These are phyloP conservation scores for Clavispora asparagi DNA, from an alignment of 805 yeast genomes.

Conservation along the genomic window DNA sequence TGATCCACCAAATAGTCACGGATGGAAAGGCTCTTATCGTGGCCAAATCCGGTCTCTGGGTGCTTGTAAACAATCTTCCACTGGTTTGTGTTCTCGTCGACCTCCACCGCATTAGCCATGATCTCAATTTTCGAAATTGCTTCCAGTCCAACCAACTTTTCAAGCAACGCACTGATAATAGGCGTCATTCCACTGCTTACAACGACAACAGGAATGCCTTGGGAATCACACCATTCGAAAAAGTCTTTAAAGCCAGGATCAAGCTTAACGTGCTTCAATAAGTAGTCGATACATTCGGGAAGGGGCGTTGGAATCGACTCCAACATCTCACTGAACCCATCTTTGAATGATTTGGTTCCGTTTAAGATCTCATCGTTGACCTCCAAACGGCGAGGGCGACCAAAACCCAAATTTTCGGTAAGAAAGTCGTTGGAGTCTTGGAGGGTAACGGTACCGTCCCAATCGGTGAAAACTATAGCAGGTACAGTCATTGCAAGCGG, in stretches of 20 bases:
- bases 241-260: constrained; percentile 89
- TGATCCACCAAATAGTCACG: constrained; percentile 37
- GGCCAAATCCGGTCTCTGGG: constrained; percentile 80
- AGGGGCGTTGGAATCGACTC: constrained; percentile 72
- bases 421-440: constrained; percentile 92
- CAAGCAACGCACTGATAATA: constrained; percentile 72
- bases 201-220: constrained; percentile 77
- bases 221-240: constrained; percentile 69
- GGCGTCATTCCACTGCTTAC: constrained; percentile 95
- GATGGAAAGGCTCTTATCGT: constrained; percentile 86
- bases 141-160: constrained; percentile 70
- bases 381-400: constrained; percentile 56
- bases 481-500: constrained; percentile 18
- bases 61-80: constrained; percentile 89
- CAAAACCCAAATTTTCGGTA: constrained; percentile 88
- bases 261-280: constrained; percentile 60
- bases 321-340: constrained; percentile 81
- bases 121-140: constrained; percentile 70
- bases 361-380: constrained; percentile 70
- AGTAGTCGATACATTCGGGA: constrained; percentile 69
- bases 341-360: constrained; percentile 66
- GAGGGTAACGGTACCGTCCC: constrained; percentile 95
- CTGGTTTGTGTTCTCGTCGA: constrained; percentile 44
- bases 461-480: constrained; percentile 92
- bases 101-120: constrained; percentile 70